These are phyloP conservation scores for Mortierella sp. DNA, from an alignment of 371 early-diverging fungal genomes.

Conservation along the genomic window DNA sequence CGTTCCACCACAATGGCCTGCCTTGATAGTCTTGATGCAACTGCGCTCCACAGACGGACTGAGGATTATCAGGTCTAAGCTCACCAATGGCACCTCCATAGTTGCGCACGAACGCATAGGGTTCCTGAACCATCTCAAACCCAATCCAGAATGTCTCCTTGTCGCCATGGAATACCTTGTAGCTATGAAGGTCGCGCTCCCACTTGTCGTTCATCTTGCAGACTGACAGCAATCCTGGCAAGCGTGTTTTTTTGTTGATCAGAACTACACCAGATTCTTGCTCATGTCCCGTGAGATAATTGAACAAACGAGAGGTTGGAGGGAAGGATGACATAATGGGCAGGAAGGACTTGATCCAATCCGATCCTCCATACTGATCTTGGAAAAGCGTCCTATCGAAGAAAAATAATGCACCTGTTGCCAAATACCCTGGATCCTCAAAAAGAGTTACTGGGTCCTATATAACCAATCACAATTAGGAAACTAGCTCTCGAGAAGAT, in stretches of 20 bases:
- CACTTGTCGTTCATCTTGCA: conserved; percentile 57
- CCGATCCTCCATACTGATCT: conserved; percentile 53
- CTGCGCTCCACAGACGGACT: conserved; percentile 67
- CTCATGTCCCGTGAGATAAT: conserved; percentile 63
- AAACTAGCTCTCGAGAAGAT: neutral
- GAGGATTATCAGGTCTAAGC: conserved; percentile 58
- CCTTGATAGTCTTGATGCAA: conserved; percentile 60
- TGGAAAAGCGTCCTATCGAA: conserved; percentile 70
- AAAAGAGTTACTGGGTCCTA: conserved; percentile 69
- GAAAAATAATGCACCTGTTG: conserved; percentile 74
- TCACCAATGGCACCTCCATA: conserved; percentile 70
- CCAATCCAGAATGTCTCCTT: conserved; percentile 76
- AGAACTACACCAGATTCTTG: conserved; percentile 76
- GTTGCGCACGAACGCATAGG: conserved; percentile 66
- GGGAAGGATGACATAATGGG: conserved; percentile 61
- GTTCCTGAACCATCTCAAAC: conserved; percentile 68
- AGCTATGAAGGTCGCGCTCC: conserved; percentile 57
- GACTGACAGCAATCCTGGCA: conserved; percentile 27
- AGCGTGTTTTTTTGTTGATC: conserved; percentile 60
- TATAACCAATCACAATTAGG: neutral
- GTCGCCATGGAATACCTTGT: conserved; percentile 66
- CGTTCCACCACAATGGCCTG: conserved; percentile 66
- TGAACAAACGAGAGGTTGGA: conserved; percentile 61
- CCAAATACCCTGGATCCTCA: conserved; percentile 65
- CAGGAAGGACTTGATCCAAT: conserved; percentile 63